A percentile compares a stretch with the other conserved stretches of the same genome.
Evolutionary conservation across 2,329 filamentous ascomycete species (phyloP).

Genomic region (Fusarium secorum): DNA sequence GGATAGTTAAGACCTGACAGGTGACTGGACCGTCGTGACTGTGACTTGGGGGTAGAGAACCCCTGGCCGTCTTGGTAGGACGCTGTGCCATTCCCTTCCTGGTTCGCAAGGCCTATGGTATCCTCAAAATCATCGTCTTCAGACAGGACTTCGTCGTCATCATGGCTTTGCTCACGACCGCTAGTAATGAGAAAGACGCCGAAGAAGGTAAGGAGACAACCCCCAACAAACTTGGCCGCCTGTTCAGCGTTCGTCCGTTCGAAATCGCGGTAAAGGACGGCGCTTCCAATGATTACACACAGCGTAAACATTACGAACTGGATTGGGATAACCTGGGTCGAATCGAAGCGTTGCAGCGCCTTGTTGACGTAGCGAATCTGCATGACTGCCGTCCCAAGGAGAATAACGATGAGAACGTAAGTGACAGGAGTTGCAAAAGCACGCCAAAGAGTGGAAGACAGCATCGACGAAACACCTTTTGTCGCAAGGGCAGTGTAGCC

Average conservation of each 20-base stretch:
- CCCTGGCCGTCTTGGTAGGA: slow-evolving; percentile 32
- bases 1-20: slow-evolving; percentile 57
- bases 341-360: slow-evolving; percentile 88
- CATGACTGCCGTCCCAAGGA: slow-evolving; percentile 88
- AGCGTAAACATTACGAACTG: slow-evolving; percentile 98
- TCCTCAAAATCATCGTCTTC: slow-evolving; percentile 69
- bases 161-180: slow-evolving; percentile 69
- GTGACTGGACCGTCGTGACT: slow-evolving; percentile 59
- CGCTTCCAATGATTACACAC: slow-evolving; percentile 93
- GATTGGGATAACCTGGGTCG: slow-evolving; percentile 96
- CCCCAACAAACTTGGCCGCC: slow-evolving; percentile 85
- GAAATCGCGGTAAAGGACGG: slow-evolving; percentile 93
- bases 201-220: slow-evolving; percentile 90
- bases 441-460: slow-evolving; percentile 88
- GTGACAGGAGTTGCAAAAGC: slow-evolving; percentile 92
- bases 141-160: slow-evolving; percentile 61
- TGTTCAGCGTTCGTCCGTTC: slow-evolving; percentile 78
- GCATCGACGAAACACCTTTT: slow-evolving; percentile 93
- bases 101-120: slow-evolving; percentile 66
- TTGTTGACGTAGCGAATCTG: slow-evolving; percentile 97
- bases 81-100: slow-evolving; percentile 47
- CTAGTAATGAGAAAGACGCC: slow-evolving; percentile 98
- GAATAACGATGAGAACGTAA: slow-evolving; percentile 81
- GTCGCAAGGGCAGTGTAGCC: slow-evolving; percentile 97
- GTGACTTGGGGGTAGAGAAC: slow-evolving; percentile 36